Evolutionary conservation across 805 yeast species (phyloP), one percentile per base, ranked within the genome.

Genomic region (Hanseniaspora mollemarum): DNA sequence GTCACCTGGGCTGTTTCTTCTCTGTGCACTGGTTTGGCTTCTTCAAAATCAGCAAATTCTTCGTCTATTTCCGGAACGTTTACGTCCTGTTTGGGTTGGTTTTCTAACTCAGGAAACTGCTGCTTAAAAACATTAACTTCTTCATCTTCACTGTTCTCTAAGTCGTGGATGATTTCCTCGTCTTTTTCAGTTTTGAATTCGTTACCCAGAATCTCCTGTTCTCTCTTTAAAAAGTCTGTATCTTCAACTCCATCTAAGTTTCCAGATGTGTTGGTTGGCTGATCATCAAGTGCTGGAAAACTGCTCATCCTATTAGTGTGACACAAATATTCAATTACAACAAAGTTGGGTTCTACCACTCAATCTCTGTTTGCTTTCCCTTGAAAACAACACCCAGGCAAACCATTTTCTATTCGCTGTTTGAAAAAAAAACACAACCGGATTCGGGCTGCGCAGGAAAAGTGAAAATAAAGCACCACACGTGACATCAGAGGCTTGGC

Each of bases 151-250:
- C 63, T 70, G 7, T 63, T 64, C 43, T 71, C 74, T 32, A 65
- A 71, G 3, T 40, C 43, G 22, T 67, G 69, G 52, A 74, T 65
- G 15, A 70, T 61, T 15, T 73, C 78, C 6, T 66, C 66, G 57
- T 81, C 87, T 49, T 74, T 74, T 36, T 74, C 85, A 7, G 85
- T 78, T 54, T 75, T 71, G 67, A 82, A 82, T 63, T 81, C 85
- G 57, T 79, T 83, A 12, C 88, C 88, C 15, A 81, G 62, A 13
- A 78, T 66, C 56, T 79, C 83, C 59, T 75, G 75, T 62, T 82
- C 88, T 64, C 88, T 75, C 28, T 80, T 67, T 46, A 82, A 68
- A 61, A 82, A 81, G 63, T 81, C 86, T 8, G 74, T 68, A 44
- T 64, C 72, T 16, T 40, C 40, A 16, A 21, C 12, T 22, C 61